Evolutionary conservation across 495 filamentous ascomycete genomes (phyloP).

Genomic region (Eremomyces bilateralis): DNA sequence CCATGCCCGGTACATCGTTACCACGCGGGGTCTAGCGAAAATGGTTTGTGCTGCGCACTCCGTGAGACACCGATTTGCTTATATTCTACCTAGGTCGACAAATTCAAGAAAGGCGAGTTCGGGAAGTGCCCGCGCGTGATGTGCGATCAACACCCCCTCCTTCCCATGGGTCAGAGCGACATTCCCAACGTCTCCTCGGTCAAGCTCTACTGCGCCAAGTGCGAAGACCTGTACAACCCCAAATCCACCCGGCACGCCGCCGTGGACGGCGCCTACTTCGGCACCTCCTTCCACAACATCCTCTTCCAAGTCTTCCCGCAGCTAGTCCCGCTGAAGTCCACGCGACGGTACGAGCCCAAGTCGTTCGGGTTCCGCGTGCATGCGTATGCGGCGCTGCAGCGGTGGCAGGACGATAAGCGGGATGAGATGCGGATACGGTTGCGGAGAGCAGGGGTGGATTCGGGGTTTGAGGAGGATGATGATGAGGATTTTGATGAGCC

Average conservation of each 20-base stretch:
- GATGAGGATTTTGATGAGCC: constrained; percentile 26
- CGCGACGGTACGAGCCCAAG: constrained; percentile 65
- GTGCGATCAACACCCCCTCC: constrained; percentile 73
- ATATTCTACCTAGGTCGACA: constrained; percentile 48
- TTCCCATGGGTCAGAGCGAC: constrained; percentile 86
- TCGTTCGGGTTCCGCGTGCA: constrained; percentile 94
- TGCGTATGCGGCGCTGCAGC: constrained; percentile 61
- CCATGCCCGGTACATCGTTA: constrained; percentile 93
- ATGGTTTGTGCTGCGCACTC: constrained; percentile 42
- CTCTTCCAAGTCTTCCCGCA: constrained; percentile 95
- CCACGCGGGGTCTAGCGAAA: constrained; percentile 77
- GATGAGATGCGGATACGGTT: constrained; percentile 58
- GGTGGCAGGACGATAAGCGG: constrained; percentile 71
- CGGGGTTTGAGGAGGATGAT: constrained; percentile 33
- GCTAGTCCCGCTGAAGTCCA: constrained; percentile 63
- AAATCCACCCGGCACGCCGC: constrained; percentile 89
- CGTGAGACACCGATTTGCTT: not conserved
- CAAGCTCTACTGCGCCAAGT: constrained; percentile 89
- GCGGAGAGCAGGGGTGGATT: constrained; percentile 29
- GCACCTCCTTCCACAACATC: constrained; percentile 94
- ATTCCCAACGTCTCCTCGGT: constrained; percentile 64
- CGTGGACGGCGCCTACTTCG: constrained; percentile 96
- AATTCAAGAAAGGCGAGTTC: constrained; percentile 96
- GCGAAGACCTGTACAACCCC: constrained; percentile 97
- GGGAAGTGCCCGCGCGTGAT: constrained; percentile 93